Base-by-base conservation (phyloP, 495 filamentous ascomycete species). In the Annulohypoxylon maeteangense region DNA sequence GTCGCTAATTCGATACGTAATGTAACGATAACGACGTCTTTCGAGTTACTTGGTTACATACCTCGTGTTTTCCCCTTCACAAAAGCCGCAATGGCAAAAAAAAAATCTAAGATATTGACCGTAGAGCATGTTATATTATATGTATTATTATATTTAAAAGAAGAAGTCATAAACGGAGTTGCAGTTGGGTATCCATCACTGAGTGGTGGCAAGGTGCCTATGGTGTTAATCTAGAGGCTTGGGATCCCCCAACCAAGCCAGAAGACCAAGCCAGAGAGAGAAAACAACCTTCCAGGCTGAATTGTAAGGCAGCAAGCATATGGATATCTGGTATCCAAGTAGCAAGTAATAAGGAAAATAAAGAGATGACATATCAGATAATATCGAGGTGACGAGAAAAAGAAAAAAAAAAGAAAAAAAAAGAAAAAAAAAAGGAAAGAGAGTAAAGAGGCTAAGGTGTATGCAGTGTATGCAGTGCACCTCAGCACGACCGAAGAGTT, bases 1-100 rank as follows among this genome's bases (percentile, higher is more conserved):
- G 62, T 66, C 62, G 65, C 55, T 62, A 53, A 72, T 29, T 50
- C 27, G 22, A 58, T 50, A 40, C 22, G 61, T 57, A 68, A 61
- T 29, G 61, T 62, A 53, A 23, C 51, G 54, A 53, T 62, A 53
- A 23, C 51, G 54, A 53, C 22, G 55, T 51, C 55, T 62, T 57
- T 65, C 59, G 42, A 59, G 44, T 62, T 63, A 72, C 69, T 67
- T 34, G 53, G 63, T 67, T 67, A 72, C 69, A 54, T 62, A 63
- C 69, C 51, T 67, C 58, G 53, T 48, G 45, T 54, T 67, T 47
- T 29, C 42, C 60, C 60, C 45, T 67, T 58, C 36, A 47, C 51
- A 64, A 50, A 45, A 62, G 63, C 63, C 63, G 48, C 51, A 60
- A 40, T 60, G 38, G 42, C 47, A 59, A 63, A 63, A 32, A 61